These are phyloP conservation scores for Artemisia argyi DNA, from an alignment of 129 eudicot species.

Conservation along the genomic window DNA sequence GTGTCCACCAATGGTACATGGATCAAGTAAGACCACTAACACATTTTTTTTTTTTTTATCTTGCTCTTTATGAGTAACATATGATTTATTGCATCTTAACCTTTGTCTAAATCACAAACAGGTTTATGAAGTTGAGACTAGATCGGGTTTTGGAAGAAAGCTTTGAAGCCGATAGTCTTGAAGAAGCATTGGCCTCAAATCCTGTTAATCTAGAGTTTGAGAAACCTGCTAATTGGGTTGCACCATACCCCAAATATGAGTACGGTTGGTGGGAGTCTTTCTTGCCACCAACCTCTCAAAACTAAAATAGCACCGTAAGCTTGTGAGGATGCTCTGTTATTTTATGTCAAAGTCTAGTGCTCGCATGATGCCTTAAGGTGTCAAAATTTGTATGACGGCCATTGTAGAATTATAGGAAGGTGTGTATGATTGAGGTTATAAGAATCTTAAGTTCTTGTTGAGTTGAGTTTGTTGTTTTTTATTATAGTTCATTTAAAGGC, in stretches of 20 bases:
- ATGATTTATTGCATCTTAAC: not conserved
- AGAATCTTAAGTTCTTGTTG: constrained; percentile 22
- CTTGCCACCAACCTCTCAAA: constrained; percentile 51
- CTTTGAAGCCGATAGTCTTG: constrained; percentile 78
- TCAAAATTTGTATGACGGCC: constrained; percentile 16
- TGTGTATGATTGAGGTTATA: constrained; percentile 28
- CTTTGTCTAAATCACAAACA: constrained; percentile 25
- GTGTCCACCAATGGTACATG: constrained; percentile 95
- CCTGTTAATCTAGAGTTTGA: constrained; percentile 71
- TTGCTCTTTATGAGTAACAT: not conserved
- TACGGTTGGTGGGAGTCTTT: constrained; percentile 92
- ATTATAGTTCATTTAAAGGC: not conserved
- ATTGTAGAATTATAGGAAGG: constrained; percentile 24
- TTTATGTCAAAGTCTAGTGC: constrained; percentile 12
- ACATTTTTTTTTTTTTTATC: not conserved
- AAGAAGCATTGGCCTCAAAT: constrained; percentile 83
- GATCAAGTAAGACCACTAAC: constrained; percentile 67
- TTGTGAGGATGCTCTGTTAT: constrained; percentile 15
- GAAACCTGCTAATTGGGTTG: constrained; percentile 90
- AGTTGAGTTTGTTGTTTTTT: constrained; percentile 22
- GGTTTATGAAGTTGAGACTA: constrained; percentile 91
- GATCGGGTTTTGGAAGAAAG: constrained; percentile 84
- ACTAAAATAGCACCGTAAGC: constrained; percentile 31
- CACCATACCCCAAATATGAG: constrained; percentile 86
- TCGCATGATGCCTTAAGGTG: constrained; percentile 11